Evolutionary conservation across 2,329 filamentous ascomycete species (phyloP), one percentile per base, ranked within the genome.

Genomic region (Colletotrichum spinosum): DNA sequence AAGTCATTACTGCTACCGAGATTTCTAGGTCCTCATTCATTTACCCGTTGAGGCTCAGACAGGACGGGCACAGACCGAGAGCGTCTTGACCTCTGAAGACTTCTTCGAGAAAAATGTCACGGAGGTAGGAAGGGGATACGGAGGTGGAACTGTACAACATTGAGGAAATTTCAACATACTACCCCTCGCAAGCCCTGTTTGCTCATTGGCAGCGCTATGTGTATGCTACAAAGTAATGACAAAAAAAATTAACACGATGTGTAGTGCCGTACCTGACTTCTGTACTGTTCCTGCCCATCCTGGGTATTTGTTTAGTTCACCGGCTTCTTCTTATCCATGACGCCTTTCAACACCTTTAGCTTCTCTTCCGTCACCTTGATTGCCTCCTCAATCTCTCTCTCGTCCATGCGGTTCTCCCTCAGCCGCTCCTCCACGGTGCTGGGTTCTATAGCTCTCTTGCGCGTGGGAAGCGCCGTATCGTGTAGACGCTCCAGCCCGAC

Each of bases 351-450:
- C 46, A 91, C 87, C 60, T 86, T 85, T 38, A 99, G 80, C 73
- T 92, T 91, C 80, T 97, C 91, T 75, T 97, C 93, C 3, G 95
- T 97, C 37, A 97, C 87, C 58, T 87, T 83, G 66, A 97, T 95
- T 17, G 93, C 92, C 80, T 97, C 88, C 68, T 89, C 87, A 65
- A 97, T 86, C 74, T 96, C 90, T 39, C 87, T 83, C 70, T 92
- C 88, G 51, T 88, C 88, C 86, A 95, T 92, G 52, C 81, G 81
- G 69, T 86, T 84, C 63, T 86, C 81, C 9, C 81, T 79, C 52
- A 89, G 68, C 73, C 84, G 88, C 61, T 90, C 88, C 71, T 90
- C 86, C 33, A 86, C 80, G 2, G 88, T 83, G 38, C 83, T 84
- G 2, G 84, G 81, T 69, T 90, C 83, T 34, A 84, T 75, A 12